Conservation (phyloP, 2,329 filamentous ascomycete genomes). For the Ophiostoma ips region DNA sequence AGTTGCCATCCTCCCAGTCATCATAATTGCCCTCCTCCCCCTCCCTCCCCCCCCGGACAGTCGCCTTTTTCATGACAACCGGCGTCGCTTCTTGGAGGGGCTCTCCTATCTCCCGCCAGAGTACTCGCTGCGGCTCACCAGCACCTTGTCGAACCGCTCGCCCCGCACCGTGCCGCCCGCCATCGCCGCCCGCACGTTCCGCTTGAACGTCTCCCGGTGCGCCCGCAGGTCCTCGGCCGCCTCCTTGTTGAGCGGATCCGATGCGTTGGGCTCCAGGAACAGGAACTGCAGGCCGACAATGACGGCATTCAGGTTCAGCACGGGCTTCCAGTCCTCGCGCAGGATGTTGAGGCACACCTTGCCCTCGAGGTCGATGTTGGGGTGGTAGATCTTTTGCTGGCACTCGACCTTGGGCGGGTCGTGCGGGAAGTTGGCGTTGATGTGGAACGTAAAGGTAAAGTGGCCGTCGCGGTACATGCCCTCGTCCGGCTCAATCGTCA, state of each 20-base stretch:
- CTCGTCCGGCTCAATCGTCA: slow-evolving; percentile 76
- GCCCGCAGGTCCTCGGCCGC: slow-evolving; percentile 81
- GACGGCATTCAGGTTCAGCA: slow-evolving; percentile 93
- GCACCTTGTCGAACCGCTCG: slow-evolving; percentile 61
- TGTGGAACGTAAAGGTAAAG: slow-evolving; percentile 83
- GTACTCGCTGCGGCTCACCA: background rate
- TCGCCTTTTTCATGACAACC: background rate
- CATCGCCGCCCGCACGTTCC: slow-evolving; percentile 80
- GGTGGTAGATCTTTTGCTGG: slow-evolving; percentile 96
- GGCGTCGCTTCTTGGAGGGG: background rate
- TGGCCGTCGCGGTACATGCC: slow-evolving; percentile 74
- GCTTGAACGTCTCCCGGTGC: slow-evolving; percentile 79
- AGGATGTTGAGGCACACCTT: slow-evolving; percentile 98
- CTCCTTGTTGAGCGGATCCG: slow-evolving; percentile 96
- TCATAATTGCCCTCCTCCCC: no score
- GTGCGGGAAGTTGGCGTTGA: slow-evolving; percentile 92
- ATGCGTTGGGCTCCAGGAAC: slow-evolving; percentile 94
- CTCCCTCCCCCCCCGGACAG: background rate
- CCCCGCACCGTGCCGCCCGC: slow-evolving; percentile 62
- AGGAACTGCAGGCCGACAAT: slow-evolving; percentile 94
- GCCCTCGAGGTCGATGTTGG: slow-evolving; percentile 94
- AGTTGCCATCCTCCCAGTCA: no score
- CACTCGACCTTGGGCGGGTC: slow-evolving; percentile 96
- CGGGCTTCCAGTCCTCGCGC: slow-evolving; percentile 97
- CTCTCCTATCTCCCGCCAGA: background rate